Evolutionary conservation across 78 protist species (phyloP).

Genomic region (Pigoraptor vietnamica): DNA sequence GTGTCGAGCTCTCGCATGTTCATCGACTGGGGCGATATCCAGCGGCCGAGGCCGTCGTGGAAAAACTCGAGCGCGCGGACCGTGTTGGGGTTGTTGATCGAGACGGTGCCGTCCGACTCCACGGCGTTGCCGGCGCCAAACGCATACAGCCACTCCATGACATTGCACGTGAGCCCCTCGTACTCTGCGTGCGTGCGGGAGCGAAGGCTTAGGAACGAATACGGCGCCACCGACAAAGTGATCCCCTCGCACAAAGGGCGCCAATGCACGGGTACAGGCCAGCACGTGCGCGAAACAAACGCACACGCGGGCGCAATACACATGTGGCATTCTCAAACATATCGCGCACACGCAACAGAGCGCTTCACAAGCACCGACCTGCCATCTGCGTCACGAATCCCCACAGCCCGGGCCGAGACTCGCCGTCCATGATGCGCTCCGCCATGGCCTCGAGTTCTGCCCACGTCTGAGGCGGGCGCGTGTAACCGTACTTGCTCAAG

Average conservation of each 20-base stretch:
- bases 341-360: too few species aligned
- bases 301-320: not conserved
- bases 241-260: too few species aligned
- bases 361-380: not conserved
- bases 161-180: not conserved
- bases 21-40: not conserved
- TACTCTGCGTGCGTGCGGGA: too few species aligned
- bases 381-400: not conserved
- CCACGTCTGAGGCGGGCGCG: not conserved
- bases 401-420: not conserved
- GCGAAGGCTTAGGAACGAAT: too few species aligned
- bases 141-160: not conserved
- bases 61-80: not conserved
- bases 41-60: not conserved
- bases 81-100: not conserved
- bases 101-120: not conserved
- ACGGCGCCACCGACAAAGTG: too few species aligned
- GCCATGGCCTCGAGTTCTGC: not conserved
- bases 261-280: not conserved
- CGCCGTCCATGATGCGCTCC: not conserved
- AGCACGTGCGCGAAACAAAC: not conserved
- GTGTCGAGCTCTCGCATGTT: not conserved
- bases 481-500: not conserved
- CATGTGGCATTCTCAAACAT: not conserved
- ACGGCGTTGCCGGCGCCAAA: not conserved